Base-by-base conservation (phyloP, 805 yeast species). In the Kregervanrija pseudodelftensis region DNA sequence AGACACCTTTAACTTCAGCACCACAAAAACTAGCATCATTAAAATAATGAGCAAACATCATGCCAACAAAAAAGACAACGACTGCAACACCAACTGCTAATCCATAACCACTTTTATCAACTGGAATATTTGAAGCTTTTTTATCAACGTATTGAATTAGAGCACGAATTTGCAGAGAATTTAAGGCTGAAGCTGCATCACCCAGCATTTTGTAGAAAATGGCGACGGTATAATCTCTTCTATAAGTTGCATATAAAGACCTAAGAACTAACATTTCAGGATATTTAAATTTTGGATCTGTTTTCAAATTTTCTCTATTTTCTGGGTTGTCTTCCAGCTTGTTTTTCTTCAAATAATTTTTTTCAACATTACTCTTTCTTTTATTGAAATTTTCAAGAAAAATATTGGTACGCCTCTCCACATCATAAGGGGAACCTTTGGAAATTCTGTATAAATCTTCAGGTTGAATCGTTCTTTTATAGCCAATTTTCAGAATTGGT, bases 11-110 rank as follows among this genome's bases (percentile, higher is more conserved):
- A 3, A 74, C 76, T 57, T 80, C 79, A 13, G 83, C 85, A 51
- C 96, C 95, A 10, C 77, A 72, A 47, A 76, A 60, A 61, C 77
- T 70, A 4, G 85, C 68, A 31, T 67, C 66, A 53, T 80, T 80
- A 59, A 85, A 84, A 50, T 72, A 79, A 57, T 81, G 84, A 41
- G 86, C 81, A 41, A 80, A 67, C 38, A 66, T 53, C 11, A 77
- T 39, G 36, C 81, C 77, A 43, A 71, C 64, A 1, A 69, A 35
- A 13, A 76, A 50, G 52, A 83, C 75, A 61, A 89, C 67, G 1
- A 68, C 51, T 36, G 80, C 73, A 10, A 85, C 70, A 14, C 90
- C 95, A 40, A 88, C 65, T 8, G 90, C 82, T 53, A 77, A 84
- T 8, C 93, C 95, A 14, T 85, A 69, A 47, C 95, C 96, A 36